phyloP scores from a whole-genome alignment of 306 rosid genomes.

The Fragaria nilgerrensis region DNA sequence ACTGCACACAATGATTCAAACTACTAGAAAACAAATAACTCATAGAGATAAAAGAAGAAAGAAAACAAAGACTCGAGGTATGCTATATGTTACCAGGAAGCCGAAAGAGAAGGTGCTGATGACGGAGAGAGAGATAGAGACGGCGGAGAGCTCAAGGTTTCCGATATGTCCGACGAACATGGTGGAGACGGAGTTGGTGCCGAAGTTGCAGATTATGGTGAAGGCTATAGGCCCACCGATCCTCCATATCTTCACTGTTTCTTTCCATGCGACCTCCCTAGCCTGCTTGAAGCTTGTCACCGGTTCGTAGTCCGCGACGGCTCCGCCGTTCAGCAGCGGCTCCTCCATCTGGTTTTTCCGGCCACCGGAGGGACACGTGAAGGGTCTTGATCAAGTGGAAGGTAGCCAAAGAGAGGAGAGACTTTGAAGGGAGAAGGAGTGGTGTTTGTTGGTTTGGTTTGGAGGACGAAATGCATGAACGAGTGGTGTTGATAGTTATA shows the following conservation, averaged over 20 bases:
- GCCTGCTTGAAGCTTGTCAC: constrained; percentile 25
- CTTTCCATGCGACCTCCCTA: constrained; percentile 39
- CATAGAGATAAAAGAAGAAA: not conserved
- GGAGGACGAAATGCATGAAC: not conserved
- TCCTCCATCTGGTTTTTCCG: constrained; percentile 17
- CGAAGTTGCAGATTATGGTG: constrained; percentile 51
- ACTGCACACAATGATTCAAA: not conserved
- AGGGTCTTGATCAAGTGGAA: not conserved
- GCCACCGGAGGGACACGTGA: not conserved
- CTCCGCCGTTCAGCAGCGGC: constrained; percentile 9
- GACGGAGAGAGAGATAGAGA: constrained; percentile 64
- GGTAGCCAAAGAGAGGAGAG: not conserved
- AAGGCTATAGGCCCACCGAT: constrained; percentile 55
- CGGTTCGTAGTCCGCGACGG: constrained; percentile 33
- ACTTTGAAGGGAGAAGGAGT: too few relatives aligned
- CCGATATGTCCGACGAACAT: constrained; percentile 87
- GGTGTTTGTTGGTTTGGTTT: not conserved
- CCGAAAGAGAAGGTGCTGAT: constrained; percentile 68
- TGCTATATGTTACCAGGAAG: constrained; percentile 36
- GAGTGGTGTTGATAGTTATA: not conserved
- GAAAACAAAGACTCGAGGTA: too few relatives aligned
- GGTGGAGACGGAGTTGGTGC: constrained; percentile 49
- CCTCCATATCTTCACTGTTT: constrained; percentile 46
- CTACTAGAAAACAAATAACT: not conserved
- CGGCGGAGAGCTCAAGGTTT: constrained; percentile 67